Evolutionary conservation across 768 basidiomycete genomes (phyloP).

Genomic region (Agaricus blazei): DNA sequence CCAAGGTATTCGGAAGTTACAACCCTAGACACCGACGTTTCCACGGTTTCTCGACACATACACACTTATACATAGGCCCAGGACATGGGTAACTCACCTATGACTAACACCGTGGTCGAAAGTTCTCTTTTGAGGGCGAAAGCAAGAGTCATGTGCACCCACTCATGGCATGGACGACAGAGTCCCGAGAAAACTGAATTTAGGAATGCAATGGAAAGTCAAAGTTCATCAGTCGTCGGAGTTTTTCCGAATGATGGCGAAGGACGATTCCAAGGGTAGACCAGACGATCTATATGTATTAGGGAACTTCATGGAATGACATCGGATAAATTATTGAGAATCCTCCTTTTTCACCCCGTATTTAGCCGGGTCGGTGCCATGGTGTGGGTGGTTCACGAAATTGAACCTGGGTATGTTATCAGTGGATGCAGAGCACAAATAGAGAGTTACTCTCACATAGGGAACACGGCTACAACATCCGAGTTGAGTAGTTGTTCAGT

Average conservation of each 20-base stretch:
- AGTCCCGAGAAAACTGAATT: background rate
- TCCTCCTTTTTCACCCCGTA: slow-evolving; percentile 47
- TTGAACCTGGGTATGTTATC: slow-evolving; percentile 67
- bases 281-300: slow-evolving; percentile 4
- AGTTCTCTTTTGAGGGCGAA: background rate
- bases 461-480: slow-evolving; percentile 47
- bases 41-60: background rate
- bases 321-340: slow-evolving; percentile 12
- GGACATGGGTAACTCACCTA: background rate
- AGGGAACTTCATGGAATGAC: background rate
- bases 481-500: slow-evolving; percentile 5
- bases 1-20: background rate
- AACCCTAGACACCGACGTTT: background rate
- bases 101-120: too few species aligned
- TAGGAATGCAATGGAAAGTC: background rate
- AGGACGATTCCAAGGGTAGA: background rate
- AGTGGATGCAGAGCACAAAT: background rate
- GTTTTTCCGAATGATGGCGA: background rate
- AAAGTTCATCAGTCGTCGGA: background rate
- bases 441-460: slow-evolving; percentile 8
- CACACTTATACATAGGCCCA: background rate
- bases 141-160: background rate
- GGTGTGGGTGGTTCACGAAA: slow-evolving; percentile 84
- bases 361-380: slow-evolving; percentile 81
- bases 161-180: background rate